Conservation (phyloP, 2,329 filamentous ascomycete genomes). For the Arthrinium puccinioides region DNA sequence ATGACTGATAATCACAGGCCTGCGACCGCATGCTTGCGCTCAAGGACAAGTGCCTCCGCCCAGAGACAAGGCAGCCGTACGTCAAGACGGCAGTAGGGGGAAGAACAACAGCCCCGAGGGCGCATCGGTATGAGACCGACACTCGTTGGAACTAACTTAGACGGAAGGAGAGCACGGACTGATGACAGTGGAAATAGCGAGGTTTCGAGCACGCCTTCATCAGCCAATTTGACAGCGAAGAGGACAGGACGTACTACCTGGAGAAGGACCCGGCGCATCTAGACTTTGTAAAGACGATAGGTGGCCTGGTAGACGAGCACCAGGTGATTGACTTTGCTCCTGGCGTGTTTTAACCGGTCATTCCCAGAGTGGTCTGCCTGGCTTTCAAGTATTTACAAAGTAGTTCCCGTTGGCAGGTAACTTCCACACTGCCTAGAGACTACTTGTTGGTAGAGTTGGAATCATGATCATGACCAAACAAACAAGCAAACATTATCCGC, state of each 20-base stretch:
- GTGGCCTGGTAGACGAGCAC: constrained; percentile 39
- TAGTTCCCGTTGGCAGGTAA: no score
- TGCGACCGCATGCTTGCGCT: constrained; percentile 35
- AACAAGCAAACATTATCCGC: background rate
- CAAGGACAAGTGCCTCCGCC: constrained; percentile 52
- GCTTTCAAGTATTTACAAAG: no score
- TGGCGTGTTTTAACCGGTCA: constrained; percentile 21
- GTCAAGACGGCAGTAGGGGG: constrained; percentile 51
- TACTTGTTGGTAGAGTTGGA: no score
- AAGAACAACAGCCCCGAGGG: constrained; percentile 55
- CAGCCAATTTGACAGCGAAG: constrained; percentile 52
- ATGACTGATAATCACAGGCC: constrained; percentile 16
- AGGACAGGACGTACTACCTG: constrained; percentile 62
- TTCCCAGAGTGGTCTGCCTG: no score
- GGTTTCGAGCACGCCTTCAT: constrained; percentile 62
- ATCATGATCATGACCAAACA: no score
- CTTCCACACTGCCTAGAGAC: no score
- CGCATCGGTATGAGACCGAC: constrained; percentile 43
- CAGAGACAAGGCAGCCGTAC: constrained; percentile 48
- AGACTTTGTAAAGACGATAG: constrained; percentile 44
- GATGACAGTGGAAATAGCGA: no score
- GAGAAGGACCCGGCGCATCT: constrained; percentile 54
- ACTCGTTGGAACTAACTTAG: no score
- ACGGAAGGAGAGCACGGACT: no score
- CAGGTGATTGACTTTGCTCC: constrained; percentile 52